phyloP scores from a whole-genome alignment of 2,329 filamentous ascomycete species.

The Elsinoe batatas region DNA sequence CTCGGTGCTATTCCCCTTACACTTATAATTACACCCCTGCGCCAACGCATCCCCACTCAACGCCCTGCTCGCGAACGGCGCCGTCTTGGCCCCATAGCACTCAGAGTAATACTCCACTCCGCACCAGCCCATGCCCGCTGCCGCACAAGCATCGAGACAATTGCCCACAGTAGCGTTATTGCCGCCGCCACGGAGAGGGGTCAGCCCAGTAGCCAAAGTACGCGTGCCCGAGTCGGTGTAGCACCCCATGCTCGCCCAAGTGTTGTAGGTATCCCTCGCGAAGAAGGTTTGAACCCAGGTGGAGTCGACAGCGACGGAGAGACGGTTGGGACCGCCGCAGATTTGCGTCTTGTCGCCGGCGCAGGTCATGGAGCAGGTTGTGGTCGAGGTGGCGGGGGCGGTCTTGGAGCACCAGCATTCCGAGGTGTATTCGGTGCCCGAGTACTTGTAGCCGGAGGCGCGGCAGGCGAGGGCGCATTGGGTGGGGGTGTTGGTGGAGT shows the following conservation, averaged over 20 bases:
- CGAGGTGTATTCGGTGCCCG: slow-evolving; percentile 28
- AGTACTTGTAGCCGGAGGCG: slow-evolving; percentile 20
- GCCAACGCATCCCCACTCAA: slow-evolving; percentile 18
- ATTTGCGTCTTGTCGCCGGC: slow-evolving; percentile 22
- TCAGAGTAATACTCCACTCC: slow-evolving; percentile 24
- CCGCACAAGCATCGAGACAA: slow-evolving; percentile 22
- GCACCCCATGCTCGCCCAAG: slow-evolving; percentile 22
- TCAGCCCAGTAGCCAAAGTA: slow-evolving; percentile 17
- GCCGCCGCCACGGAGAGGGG: slow-evolving; percentile 18
- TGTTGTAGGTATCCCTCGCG: slow-evolving; percentile 17
- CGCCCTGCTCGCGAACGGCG: slow-evolving; percentile 15
- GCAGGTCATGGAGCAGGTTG: slow-evolving; percentile 22
- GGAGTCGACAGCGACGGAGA: slow-evolving; percentile 20
- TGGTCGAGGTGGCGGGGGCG: background rate
- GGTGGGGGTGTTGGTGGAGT: slow-evolving; percentile 18
- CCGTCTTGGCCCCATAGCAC: slow-evolving; percentile 19
- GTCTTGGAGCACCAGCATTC: slow-evolving; percentile 18
- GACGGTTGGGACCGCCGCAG: slow-evolving; percentile 22
- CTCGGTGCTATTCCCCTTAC: slow-evolving; percentile 24
- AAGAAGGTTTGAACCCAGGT: slow-evolving; percentile 22
- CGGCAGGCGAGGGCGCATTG: slow-evolving; percentile 22
- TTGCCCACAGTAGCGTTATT: slow-evolving; percentile 22
- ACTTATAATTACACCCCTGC: slow-evolving; percentile 23
- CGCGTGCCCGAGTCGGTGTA: slow-evolving; percentile 20
- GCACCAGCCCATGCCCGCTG: slow-evolving; percentile 19